Conservation (phyloP, 345 rosid genomes). For the Camelina hispida region DNA sequence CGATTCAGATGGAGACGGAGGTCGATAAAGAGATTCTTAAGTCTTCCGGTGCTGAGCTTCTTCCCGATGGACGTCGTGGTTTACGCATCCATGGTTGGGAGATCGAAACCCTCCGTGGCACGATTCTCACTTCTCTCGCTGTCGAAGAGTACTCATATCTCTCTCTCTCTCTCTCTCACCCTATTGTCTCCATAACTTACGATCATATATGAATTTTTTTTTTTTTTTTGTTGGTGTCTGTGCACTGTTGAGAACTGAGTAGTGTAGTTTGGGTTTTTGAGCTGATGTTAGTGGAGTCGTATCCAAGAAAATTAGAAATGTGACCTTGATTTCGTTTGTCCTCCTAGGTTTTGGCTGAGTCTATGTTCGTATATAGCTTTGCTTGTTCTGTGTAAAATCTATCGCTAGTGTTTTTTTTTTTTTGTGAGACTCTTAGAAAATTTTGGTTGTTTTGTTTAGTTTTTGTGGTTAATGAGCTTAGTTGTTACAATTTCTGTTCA, state of each 20-base stretch:
- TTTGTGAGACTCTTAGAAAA: no score
- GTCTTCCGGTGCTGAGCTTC: conserved; percentile 70
- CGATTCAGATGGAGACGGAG: conserved; percentile 60
- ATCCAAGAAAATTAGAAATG: neutral
- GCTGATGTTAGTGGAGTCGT: conserved; percentile 4
- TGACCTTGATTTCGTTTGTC: conserved; percentile 1
- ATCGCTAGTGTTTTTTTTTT: no score
- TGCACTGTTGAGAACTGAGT: conserved; percentile 16
- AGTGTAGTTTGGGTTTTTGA: conserved; percentile 6
- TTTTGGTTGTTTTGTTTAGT: neutral
- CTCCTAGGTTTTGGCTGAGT: neutral
- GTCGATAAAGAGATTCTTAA: conserved; percentile 72
- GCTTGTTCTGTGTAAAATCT: neutral
- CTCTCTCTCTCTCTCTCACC: neutral
- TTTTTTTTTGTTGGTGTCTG: no score
- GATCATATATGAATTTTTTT: neutral
- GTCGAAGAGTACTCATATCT: conserved; percentile 51
- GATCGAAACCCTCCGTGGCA: conserved; percentile 70
- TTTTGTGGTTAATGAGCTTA: neutral
- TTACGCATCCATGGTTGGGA: conserved; percentile 79
- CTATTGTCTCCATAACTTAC: neutral
- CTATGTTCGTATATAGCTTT: neutral
- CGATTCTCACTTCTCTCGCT: conserved; percentile 79
- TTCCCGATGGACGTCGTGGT: conserved; percentile 71
- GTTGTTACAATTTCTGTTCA: neutral